Percentiles rank a stretch among this genome's conserved stretches.
Evolutionary conservation across 805 yeast genomes (phyloP).

Genomic region (Saturnispora dispora): DNA sequence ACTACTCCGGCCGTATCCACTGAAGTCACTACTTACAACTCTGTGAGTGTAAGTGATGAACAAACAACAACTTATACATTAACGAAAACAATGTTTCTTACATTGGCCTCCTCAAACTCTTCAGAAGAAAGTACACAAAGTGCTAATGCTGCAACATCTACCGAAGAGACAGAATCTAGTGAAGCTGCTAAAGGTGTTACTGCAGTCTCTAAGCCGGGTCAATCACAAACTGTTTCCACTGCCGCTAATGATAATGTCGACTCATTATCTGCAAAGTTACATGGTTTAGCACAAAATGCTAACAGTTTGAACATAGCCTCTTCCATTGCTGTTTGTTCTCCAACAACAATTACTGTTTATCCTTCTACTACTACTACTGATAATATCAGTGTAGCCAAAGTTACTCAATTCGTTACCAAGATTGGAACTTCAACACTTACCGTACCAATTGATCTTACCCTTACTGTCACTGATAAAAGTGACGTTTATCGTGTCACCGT

Average conservation of each 20-base stretch:
- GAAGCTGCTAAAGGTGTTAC: background rate
- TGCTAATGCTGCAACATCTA: slow-evolving; percentile 3
- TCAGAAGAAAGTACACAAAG: background rate
- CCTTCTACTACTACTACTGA: slow-evolving; percentile 8
- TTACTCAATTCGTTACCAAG: background rate
- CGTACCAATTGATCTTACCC: slow-evolving; percentile 26
- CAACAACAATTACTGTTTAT: slow-evolving; percentile 3
- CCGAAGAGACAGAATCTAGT: background rate
- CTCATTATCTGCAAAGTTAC: background rate
- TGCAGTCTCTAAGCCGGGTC: slow-evolving; percentile 1
- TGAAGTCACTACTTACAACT: slow-evolving; percentile 4
- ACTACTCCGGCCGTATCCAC: slow-evolving; percentile 4
- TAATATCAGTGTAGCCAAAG: slow-evolving; percentile 3
- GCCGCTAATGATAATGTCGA: background rate
- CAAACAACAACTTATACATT: slow-evolving; percentile 15
- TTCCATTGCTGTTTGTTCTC: slow-evolving; percentile 3
- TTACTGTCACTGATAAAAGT: slow-evolving; percentile 27
- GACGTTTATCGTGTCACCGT: slow-evolving; percentile 23
- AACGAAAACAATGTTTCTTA: slow-evolving; percentile 13
- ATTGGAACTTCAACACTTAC: slow-evolving; percentile 20
- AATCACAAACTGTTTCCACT: background rate
- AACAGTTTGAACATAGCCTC: background rate
- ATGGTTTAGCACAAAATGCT: background rate
- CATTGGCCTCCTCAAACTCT: slow-evolving; percentile 6
- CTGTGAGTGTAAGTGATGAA: slow-evolving; percentile 4